phyloP scores from a whole-genome alignment of 164 flowering plant species.

The Tetracentron sinense region DNA sequence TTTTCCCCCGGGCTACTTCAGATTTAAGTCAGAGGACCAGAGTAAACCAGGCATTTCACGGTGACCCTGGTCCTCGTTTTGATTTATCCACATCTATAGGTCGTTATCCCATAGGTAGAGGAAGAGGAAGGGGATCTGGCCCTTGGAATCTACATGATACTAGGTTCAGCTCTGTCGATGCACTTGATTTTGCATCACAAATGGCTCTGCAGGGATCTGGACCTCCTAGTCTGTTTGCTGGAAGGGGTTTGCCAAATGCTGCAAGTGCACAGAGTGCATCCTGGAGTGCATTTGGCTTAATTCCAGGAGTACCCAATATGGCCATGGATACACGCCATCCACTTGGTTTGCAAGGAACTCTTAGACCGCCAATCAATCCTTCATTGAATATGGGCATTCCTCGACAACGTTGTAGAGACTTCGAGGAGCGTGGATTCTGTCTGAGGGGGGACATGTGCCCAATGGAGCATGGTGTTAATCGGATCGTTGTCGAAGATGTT shows the following conservation, averaged over 20 bases:
- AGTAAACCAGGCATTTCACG: conserved; percentile 41
- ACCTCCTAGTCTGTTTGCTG: conserved; percentile 52
- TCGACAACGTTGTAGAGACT: conserved; percentile 83
- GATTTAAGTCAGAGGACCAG: conserved; percentile 55
- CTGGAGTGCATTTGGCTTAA: conserved; percentile 71
- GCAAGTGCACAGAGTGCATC: conserved; percentile 51
- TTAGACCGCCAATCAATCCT: conserved; percentile 54
- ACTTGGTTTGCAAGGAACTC: conserved; percentile 60
- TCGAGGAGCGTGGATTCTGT: conserved; percentile 98
- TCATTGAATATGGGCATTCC: conserved; percentile 54
- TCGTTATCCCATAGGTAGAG: conserved; percentile 42
- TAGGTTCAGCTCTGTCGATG: conserved; percentile 44
- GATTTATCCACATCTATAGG: conserved; percentile 20
- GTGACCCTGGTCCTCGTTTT: conserved; percentile 40
- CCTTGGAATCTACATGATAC: conserved; percentile 60
- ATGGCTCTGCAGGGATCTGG: conserved; percentile 51
- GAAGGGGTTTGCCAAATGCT: conserved; percentile 63
- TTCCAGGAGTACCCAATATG: conserved; percentile 72
- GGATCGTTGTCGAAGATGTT: conserved; percentile 92
- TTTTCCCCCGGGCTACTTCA: conserved; percentile 31
- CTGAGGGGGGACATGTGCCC: conserved; percentile 97
- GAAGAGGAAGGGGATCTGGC: conserved; percentile 61
- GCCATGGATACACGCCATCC: conserved; percentile 67
- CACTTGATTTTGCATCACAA: conserved; percentile 60
- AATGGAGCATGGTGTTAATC: conserved; percentile 96